phyloP scores from a whole-genome alignment of 768 basidiomycete species.

The Amanita pallidorosea region DNA sequence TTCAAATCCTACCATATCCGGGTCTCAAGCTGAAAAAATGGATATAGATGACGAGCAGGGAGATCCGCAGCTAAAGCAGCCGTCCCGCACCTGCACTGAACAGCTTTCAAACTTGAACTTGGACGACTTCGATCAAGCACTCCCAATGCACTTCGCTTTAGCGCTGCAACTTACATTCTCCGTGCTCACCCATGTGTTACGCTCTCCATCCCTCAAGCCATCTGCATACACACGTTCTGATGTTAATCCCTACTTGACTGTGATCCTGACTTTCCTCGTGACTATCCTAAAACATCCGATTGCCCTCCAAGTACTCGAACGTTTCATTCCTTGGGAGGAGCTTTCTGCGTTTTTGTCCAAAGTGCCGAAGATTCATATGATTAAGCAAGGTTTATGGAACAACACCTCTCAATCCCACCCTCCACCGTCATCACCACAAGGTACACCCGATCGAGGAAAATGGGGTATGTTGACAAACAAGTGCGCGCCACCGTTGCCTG shows the following conservation, averaged over 20 bases:
- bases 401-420: slow-evolving; percentile 12
- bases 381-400: slow-evolving; percentile 29
- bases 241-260: slow-evolving; percentile 80
- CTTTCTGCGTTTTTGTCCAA: slow-evolving; percentile 53
- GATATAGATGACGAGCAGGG: slow-evolving; percentile 43
- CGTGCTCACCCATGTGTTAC: slow-evolving; percentile 65
- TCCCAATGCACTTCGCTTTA: slow-evolving; percentile 57
- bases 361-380: slow-evolving; percentile 45
- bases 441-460: slow-evolving; percentile 27
- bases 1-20: slow-evolving; percentile 4
- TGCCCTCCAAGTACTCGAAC: slow-evolving; percentile 55
- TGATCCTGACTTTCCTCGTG: slow-evolving; percentile 81
- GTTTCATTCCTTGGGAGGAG: slow-evolving; percentile 76
- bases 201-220: slow-evolving; percentile 47
- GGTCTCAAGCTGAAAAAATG: slow-evolving; percentile 32
- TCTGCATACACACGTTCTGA: slow-evolving; percentile 43
- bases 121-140: slow-evolving; percentile 29
- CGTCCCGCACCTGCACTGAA: background rate
- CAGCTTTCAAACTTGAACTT: slow-evolving; percentile 17
- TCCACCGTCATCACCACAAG: slow-evolving; percentile 3
- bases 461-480: slow-evolving; percentile 62
- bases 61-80: slow-evolving; percentile 4
- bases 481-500: slow-evolving; percentile 64
- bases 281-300: slow-evolving; percentile 59
- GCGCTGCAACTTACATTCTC: slow-evolving; percentile 73